phyloP scores from a whole-genome alignment of 305 asterid species.

The Galium porrigens region DNA sequence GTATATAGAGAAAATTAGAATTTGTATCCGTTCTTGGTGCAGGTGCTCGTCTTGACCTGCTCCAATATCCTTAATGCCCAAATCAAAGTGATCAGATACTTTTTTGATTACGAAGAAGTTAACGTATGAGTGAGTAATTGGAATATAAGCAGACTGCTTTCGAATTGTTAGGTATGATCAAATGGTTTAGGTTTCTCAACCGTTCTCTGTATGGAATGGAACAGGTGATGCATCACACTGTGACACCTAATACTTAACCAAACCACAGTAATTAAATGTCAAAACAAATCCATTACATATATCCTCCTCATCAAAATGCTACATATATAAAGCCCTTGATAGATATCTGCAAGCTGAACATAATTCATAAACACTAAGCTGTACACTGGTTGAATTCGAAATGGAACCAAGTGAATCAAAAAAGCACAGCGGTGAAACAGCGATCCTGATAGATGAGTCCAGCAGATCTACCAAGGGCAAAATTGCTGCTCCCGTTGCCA shows the following conservation, averaged over 20 bases:
- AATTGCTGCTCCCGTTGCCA: slow-evolving; percentile 1
- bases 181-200: slow-evolving; percentile 3
- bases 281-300: neutral
- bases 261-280: neutral
- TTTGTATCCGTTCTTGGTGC: too few species aligned
- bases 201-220: neutral
- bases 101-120: neutral
- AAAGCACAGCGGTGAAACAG: slow-evolving; percentile 30
- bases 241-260: neutral
- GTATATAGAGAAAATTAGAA: too few species aligned
- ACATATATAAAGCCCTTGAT: too few species aligned
- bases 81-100: neutral
- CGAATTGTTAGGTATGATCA: neutral
- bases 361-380: neutral
- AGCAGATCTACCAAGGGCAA: slow-evolving; percentile 32
- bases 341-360: neutral
- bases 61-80: neutral
- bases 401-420: slow-evolving; percentile 31
- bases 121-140: neutral
- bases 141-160: neutral
- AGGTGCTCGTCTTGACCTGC: slow-evolving; percentile 1
- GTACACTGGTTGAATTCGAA: neutral
- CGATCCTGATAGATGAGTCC: slow-evolving; percentile 27
- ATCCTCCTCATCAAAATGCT: neutral
- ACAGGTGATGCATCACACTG: neutral